A percentile compares a stretch with the other conserved stretches of the same genome.
These are phyloP conservation scores for Quercus bicolor DNA, from an alignment of 306 rosid species.

Conservation along the genomic window DNA sequence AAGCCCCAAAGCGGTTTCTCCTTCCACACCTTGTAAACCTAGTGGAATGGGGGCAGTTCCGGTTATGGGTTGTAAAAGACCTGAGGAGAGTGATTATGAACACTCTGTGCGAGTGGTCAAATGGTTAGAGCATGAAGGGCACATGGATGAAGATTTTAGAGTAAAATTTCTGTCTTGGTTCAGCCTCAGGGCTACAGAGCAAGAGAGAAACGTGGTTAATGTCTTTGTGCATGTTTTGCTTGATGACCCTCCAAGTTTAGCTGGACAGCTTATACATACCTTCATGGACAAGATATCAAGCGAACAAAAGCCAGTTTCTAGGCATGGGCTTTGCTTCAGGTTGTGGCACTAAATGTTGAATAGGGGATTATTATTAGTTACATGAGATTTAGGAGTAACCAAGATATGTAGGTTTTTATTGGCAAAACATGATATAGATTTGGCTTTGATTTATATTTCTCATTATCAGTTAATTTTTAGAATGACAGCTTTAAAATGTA, in stretches of 20 bases:
- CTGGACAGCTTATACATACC: constrained; percentile 75
- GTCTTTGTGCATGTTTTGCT: constrained; percentile 74
- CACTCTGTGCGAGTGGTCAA: constrained; percentile 75
- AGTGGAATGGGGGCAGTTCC: constrained; percentile 34
- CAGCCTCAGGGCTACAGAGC: constrained; percentile 77
- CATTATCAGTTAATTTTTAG: background rate
- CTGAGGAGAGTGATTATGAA: constrained; percentile 63
- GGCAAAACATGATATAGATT: background rate
- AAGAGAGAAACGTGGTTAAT: constrained; percentile 82
- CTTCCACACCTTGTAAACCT: constrained; percentile 62
- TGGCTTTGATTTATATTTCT: background rate
- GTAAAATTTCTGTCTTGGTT: constrained; percentile 91
- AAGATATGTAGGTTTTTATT: constrained; percentile 21
- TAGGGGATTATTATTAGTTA: constrained; percentile 13
- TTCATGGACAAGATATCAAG: constrained; percentile 65
- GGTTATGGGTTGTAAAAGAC: constrained; percentile 37
- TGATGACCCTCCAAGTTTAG: constrained; percentile 87
- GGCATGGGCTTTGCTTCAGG: constrained; percentile 28
- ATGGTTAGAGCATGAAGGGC: constrained; percentile 67
- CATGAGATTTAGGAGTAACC: constrained; percentile 8
- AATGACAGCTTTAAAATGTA: background rate
- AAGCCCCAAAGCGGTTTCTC: constrained; percentile 42
- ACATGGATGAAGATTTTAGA: constrained; percentile 64
- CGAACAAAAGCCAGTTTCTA: constrained; percentile 40
- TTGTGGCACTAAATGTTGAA: constrained; percentile 32